These are phyloP conservation scores for Sclerotinia nivalis DNA, from an alignment of 2,329 filamentous ascomycete species.

Conservation along the genomic window DNA sequence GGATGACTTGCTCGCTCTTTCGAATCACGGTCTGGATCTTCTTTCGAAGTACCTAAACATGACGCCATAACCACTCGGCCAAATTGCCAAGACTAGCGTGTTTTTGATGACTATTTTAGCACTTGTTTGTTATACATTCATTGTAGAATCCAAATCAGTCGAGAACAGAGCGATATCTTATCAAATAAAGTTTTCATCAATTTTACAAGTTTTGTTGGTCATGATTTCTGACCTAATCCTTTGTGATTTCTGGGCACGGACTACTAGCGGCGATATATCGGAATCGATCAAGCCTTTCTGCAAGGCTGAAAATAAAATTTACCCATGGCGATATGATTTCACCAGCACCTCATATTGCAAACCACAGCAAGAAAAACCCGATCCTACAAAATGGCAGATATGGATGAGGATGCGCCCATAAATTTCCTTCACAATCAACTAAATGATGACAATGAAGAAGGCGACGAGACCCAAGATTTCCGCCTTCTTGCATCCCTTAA, in stretches of 20 bases:
- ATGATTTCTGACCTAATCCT: neutral
- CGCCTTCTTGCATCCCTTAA: conserved; percentile 64
- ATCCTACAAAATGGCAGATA: conserved; percentile 34
- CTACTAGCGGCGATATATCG: neutral
- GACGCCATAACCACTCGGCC: conserved; percentile 60
- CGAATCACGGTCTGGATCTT: conserved; percentile 42
- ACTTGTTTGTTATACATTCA: too few relatives aligned
- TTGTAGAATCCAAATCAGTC: neutral
- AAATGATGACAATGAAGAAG: conserved; percentile 59
- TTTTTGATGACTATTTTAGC: too few relatives aligned
- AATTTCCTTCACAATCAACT: conserved; percentile 30
- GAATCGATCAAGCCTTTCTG: conserved; percentile 24
- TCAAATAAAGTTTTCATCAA: neutral
- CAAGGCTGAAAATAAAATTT: conserved; percentile 31
- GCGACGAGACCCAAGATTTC: conserved; percentile 86
- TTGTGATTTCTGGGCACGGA: neutral
- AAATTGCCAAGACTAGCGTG: too few relatives aligned
- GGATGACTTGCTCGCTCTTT: conserved; percentile 50
- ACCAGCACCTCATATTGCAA: neutral
- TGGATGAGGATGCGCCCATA: conserved; percentile 41
- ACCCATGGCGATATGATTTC: neutral
- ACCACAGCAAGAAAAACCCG: neutral
- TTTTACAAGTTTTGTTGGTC: neutral
- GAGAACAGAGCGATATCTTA: neutral
- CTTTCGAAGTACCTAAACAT: conserved; percentile 50